Conservation (phyloP, 1,284 basidiomycete genomes). For the Leccinum glutinopallens region DNA sequence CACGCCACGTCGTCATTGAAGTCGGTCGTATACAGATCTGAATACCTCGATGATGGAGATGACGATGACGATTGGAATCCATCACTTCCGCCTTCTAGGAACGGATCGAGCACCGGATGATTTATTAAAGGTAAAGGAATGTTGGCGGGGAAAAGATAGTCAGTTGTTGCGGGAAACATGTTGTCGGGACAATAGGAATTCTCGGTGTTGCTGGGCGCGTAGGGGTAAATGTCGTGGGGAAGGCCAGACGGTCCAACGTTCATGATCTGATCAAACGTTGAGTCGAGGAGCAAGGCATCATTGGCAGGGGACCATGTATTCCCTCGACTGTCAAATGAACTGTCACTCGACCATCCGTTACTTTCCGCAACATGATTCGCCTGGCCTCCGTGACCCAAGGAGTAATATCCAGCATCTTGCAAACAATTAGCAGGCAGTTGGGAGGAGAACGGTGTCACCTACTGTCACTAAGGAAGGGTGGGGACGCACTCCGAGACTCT, state of each 20-base stretch:
- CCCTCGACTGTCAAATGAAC: conserved; percentile 13
- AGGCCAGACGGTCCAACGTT: conserved; percentile 5
- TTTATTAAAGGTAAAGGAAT: conserved; percentile 15
- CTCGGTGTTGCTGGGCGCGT: conserved; percentile 8
- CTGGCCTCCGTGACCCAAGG: not conserved
- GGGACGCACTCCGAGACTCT: conserved; percentile 15
- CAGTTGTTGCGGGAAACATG: conserved; percentile 9
- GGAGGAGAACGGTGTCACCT: conserved; percentile 9
- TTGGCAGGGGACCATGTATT: conserved; percentile 7
- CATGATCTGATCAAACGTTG: conserved; percentile 12
- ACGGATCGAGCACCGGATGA: conserved; percentile 18
- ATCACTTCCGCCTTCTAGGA: conserved; percentile 22
- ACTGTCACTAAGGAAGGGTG: conserved; percentile 18
- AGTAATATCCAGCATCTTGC: conserved; percentile 18
- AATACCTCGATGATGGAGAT: conserved; percentile 33
- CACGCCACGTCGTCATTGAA: conserved; percentile 13
- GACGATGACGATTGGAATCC: conserved; percentile 29
- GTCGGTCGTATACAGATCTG: conserved; percentile 16
- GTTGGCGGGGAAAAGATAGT: conserved; percentile 13
- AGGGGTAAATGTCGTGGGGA: conserved; percentile 10
- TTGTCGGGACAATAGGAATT: conserved; percentile 13
- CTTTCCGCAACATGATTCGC: conserved; percentile 8
- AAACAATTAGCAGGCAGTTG: conserved; percentile 14
- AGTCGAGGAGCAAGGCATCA: conserved; percentile 3
- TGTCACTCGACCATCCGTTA: conserved; percentile 10